Percentiles rank a stretch among this genome's conserved stretches.
Evolutionary conservation across 2,329 filamentous ascomycete species (phyloP).

Genomic region (Colletotrichum acutatum): DNA sequence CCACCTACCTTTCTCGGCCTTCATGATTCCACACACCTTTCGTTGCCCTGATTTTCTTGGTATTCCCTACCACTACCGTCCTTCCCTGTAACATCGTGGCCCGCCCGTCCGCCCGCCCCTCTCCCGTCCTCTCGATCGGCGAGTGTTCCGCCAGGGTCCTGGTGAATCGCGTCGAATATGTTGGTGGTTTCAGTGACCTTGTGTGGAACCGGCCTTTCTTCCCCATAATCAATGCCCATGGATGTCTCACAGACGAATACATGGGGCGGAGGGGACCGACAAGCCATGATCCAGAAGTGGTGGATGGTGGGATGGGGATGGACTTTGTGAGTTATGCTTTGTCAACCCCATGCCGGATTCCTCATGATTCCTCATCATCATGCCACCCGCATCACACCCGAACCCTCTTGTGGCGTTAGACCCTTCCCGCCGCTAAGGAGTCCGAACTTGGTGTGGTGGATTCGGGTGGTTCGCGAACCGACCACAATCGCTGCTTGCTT

Average conservation of each 20-base stretch:
- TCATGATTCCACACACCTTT: conserved; percentile 3
- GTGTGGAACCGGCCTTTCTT: background rate
- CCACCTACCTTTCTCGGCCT: background rate
- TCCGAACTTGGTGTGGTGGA: conserved; percentile 12
- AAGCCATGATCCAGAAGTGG: background rate
- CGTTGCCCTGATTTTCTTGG: background rate
- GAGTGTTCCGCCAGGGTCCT: background rate
- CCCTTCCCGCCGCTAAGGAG: conserved; percentile 21
- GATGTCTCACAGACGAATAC: background rate
- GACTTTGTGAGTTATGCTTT: conserved; percentile 4
- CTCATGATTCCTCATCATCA: conserved; percentile 29
- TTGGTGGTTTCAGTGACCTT: background rate
- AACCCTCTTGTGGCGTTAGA: conserved; percentile 8
- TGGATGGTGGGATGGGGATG: background rate
- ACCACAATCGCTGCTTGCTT: background rate
- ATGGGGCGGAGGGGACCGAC: background rate
- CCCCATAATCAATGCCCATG: background rate
- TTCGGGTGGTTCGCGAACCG: background rate
- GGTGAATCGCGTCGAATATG: background rate
- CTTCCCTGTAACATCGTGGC: background rate
- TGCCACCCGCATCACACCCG: background rate
- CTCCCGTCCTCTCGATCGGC: background rate
- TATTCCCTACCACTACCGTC: background rate
- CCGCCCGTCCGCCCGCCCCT: too few species aligned
- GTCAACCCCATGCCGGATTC: background rate